phyloP scores from a whole-genome alignment of 495 filamentous ascomycete species.

The Aspergillus funiculosus region DNA sequence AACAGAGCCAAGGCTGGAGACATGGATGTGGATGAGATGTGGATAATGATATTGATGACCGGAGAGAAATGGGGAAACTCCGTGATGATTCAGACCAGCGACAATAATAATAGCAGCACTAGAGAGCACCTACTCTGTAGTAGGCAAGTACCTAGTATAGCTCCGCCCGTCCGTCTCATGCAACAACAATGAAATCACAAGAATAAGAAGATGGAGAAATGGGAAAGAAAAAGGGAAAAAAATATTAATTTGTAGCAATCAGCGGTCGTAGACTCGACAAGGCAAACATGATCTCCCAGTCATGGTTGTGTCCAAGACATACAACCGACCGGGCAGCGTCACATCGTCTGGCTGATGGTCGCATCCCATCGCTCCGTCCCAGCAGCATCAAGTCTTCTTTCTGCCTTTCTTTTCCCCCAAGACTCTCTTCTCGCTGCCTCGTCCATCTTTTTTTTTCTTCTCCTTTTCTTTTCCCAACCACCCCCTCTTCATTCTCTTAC shows the following conservation, averaged over 20 bases:
- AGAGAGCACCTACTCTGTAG: no score
- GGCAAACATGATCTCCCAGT: slow-evolving; percentile 2
- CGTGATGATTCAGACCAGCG: neutral
- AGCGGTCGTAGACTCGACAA: neutral
- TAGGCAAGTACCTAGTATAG: no score
- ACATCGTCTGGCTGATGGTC: slow-evolving; percentile 27
- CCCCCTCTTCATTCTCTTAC: slow-evolving; percentile 2
- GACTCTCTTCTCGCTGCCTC: slow-evolving; percentile 7
- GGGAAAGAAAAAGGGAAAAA: neutral
- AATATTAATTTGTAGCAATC: slow-evolving; percentile 4
- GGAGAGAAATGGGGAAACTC: slow-evolving; percentile 13
- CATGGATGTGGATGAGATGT: no score
- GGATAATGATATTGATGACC: slow-evolving; percentile 7
- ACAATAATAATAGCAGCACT: no score
- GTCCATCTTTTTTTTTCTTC: slow-evolving; percentile 13
- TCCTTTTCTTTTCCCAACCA: slow-evolving; percentile 10
- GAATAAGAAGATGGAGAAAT: neutral
- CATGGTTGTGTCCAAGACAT: slow-evolving; percentile 12
- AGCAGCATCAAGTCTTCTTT: slow-evolving; percentile 11
- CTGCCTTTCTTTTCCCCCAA: neutral
- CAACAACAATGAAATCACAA: slow-evolving; percentile 1
- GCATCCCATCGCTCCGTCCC: slow-evolving; percentile 19
- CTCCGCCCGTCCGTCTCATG: no score
- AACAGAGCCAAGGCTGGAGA: slow-evolving; percentile 11
- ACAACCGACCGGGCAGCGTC: slow-evolving; percentile 22